phyloP scores from a whole-genome alignment of 1,284 basidiomycete genomes.

The Stereum hirsutum region DNA sequence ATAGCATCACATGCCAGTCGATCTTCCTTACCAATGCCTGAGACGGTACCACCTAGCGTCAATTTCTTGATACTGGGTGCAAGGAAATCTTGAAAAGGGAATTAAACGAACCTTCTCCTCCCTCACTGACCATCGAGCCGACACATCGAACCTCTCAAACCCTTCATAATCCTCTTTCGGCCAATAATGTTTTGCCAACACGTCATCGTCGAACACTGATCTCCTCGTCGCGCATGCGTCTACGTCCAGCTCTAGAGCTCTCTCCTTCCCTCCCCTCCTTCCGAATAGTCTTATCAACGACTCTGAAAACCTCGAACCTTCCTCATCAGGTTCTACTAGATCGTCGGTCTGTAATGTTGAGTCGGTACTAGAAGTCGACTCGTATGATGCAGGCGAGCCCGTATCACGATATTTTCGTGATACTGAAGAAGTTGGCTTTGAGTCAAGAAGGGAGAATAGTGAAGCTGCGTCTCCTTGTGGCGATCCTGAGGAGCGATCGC shows the following conservation, averaged over 20 bases:
- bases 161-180: constrained; percentile 56
- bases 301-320: constrained; percentile 9
- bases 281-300: constrained; percentile 8
- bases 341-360: no score
- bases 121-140: constrained; percentile 58
- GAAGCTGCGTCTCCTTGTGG: no score
- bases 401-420: no score
- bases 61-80: no score
- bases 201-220: constrained; percentile 50
- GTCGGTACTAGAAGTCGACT: no score
- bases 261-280: no score
- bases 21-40: constrained; percentile 49
- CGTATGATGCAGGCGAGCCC: no score
- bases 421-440: no score
- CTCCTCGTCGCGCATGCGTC: constrained; percentile 45
- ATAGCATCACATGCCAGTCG: constrained; percentile 54
- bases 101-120: constrained; percentile 44
- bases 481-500: no score
- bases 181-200: constrained; percentile 41
- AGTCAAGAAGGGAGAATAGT: no score
- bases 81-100: no score
- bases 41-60: not conserved
- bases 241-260: constrained; percentile 18
- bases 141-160: constrained; percentile 53
- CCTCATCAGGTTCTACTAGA: constrained; percentile 11